Conservation (phyloP, 257 asterid genomes). For the Marsdenia floribunda region DNA sequence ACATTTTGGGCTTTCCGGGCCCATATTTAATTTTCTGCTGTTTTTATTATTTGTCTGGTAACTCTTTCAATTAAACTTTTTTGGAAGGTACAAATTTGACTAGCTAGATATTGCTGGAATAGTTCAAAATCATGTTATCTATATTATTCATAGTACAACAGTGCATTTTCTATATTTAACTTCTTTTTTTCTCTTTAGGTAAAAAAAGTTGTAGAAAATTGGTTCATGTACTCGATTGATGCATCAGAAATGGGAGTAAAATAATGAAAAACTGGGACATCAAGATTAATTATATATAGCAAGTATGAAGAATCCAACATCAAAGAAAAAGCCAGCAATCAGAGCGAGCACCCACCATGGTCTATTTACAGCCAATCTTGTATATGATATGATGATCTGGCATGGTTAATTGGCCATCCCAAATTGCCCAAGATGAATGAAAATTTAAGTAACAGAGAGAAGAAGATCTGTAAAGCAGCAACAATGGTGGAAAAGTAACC, state of each 20-base stretch:
- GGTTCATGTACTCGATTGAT: background rate
- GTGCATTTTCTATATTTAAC: background rate
- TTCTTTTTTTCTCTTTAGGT: background rate
- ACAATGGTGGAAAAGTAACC: slow-evolving; percentile 25
- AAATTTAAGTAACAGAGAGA: slow-evolving; percentile 14
- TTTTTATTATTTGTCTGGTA: too few species aligned
- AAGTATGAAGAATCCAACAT: slow-evolving; percentile 4
- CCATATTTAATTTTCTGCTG: background rate
- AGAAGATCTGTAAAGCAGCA: slow-evolving; percentile 73
- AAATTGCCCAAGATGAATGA: background rate
- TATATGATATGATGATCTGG: background rate
- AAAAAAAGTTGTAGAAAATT: background rate
- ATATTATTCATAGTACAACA: too few species aligned
- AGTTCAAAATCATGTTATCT: too few species aligned
- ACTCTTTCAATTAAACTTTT: too few species aligned
- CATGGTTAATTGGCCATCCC: background rate
- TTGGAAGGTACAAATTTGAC: too few species aligned
- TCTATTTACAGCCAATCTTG: background rate
- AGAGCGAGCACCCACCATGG: slow-evolving; percentile 8
- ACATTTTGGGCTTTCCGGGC: background rate
- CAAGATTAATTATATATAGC: background rate
- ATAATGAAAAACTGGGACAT: slow-evolving; percentile 1
- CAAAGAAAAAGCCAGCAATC: slow-evolving; percentile 6
- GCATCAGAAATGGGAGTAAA: background rate
- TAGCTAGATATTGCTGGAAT: too few species aligned